phyloP scores from a whole-genome alignment of 495 filamentous ascomycete species.

The Viridothelium virens region DNA sequence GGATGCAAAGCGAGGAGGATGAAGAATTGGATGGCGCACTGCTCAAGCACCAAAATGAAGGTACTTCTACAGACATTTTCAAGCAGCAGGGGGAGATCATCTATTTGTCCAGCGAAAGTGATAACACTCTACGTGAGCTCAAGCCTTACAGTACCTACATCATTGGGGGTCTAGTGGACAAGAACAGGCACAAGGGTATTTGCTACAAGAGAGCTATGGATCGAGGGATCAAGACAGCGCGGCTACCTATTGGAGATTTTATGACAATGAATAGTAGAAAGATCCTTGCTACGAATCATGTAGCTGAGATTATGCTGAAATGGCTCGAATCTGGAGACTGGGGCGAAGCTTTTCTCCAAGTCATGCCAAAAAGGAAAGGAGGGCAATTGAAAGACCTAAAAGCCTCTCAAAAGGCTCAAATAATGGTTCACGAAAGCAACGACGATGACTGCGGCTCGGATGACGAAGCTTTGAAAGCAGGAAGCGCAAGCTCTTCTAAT shows the following conservation, averaged over 20 bases:
- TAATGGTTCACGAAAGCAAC: constrained; percentile 7
- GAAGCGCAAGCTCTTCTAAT: background rate
- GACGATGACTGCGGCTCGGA: constrained; percentile 7
- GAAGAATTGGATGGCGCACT: constrained; percentile 49
- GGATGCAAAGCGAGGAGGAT: constrained; percentile 49
- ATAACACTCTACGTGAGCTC: constrained; percentile 67
- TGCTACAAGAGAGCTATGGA: constrained; percentile 77
- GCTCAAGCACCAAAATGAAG: background rate
- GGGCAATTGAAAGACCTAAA: constrained; percentile 45
- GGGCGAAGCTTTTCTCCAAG: constrained; percentile 77
- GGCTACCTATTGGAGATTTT: constrained; percentile 84
- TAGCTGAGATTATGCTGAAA: constrained; percentile 87
- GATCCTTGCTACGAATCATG: constrained; percentile 88
- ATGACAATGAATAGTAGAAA: constrained; percentile 78
- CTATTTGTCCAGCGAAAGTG: constrained; percentile 82
- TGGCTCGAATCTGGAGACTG: constrained; percentile 87
- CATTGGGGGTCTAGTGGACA: constrained; percentile 89
- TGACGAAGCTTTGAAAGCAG: background rate
- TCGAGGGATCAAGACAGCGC: constrained; percentile 73
- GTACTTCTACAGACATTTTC: constrained; percentile 31
- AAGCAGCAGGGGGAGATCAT: constrained; percentile 52
- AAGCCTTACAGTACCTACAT: constrained; percentile 85
- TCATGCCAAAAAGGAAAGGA: constrained; percentile 80
- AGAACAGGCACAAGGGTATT: constrained; percentile 87
- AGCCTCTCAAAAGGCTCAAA: constrained; percentile 13